A percentile compares a stretch with the other conserved stretches of the same genome.
Evolutionary conservation across 108 stramenopile species (phyloP).

Genomic region (Cyclostephanos tholiformis): DNA sequence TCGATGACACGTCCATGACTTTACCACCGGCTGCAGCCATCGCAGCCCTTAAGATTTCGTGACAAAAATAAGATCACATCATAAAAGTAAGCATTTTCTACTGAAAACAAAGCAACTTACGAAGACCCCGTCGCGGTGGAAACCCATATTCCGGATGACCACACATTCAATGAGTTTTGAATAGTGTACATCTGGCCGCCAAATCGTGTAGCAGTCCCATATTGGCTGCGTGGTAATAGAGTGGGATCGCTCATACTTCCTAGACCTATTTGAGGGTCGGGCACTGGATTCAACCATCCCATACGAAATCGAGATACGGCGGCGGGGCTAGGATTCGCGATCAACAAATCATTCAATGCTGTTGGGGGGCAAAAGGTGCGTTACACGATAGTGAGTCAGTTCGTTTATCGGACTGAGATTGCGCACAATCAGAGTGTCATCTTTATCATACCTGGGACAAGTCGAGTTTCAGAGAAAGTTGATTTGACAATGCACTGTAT

Average conservation of each 20-base stretch:
- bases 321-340: constrained; percentile 90
- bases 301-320: constrained; percentile 87
- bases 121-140: constrained; percentile 83
- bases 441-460: constrained; percentile 64
- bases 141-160: constrained; percentile 85
- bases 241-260: constrained; percentile 18
- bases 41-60: not conserved
- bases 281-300: constrained; percentile 56
- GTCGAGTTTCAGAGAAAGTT: constrained; percentile 89
- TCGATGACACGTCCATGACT: constrained; percentile 61
- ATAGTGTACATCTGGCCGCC: constrained; percentile 63
- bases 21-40: constrained; percentile 83
- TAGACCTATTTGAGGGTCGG: constrained; percentile 6
- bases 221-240: constrained; percentile 25
- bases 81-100: not conserved
- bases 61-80: not conserved
- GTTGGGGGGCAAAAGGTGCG: not conserved
- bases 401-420: not conserved
- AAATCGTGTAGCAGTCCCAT: constrained; percentile 72
- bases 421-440: not conserved
- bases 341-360: constrained; percentile 88
- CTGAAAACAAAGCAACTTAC: not conserved
- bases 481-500: constrained; percentile 86
- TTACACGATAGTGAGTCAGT: not conserved
- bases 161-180: constrained; percentile 73